A percentile compares a stretch with the other conserved stretches of the same genome.
Evolutionary conservation across 495 filamentous ascomycete species (phyloP).

Genomic region (Symbiotaphrina buchneri): DNA sequence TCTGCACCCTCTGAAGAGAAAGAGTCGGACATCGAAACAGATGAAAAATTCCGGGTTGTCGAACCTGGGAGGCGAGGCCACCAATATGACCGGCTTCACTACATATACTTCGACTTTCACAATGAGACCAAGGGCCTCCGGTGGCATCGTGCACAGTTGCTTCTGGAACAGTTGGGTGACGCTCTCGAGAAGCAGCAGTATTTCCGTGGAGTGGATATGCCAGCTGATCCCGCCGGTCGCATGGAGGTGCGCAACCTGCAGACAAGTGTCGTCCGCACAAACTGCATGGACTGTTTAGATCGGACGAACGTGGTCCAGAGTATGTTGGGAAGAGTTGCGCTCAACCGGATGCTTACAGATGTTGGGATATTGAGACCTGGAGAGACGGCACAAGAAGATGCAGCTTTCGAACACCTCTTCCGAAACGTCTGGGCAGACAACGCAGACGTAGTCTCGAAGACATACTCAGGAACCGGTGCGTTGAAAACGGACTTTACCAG

Average conservation of each 20-base stretch:
- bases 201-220: constrained; percentile 78
- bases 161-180: constrained; percentile 58
- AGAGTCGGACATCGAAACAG: constrained; percentile 27
- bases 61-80: constrained; percentile 37
- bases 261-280: constrained; percentile 76
- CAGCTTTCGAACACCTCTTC: constrained; percentile 66
- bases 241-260: constrained; percentile 62
- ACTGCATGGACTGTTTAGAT: constrained; percentile 98
- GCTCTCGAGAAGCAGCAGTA: constrained; percentile 59
- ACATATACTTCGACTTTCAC: constrained; percentile 96
- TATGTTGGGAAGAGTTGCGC: constrained; percentile 69
- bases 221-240: constrained; percentile 39
- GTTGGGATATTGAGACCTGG: constrained; percentile 49
- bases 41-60: constrained; percentile 62
- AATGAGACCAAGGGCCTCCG: constrained; percentile 85
- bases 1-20: constrained; percentile 39
- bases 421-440: constrained; percentile 97
- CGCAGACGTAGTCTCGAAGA: constrained; percentile 76
- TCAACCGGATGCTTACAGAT: constrained; percentile 75
- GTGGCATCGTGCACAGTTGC: constrained; percentile 76
- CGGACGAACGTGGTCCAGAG: constrained; percentile 95
- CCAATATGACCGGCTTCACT: constrained; percentile 65
- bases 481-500: constrained; percentile 93
- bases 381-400: constrained; percentile 45
- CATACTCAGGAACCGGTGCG: constrained; percentile 87